Base-by-base conservation (phyloP, 306 rosid genomes). In the Trifolium fragiferum region DNA sequence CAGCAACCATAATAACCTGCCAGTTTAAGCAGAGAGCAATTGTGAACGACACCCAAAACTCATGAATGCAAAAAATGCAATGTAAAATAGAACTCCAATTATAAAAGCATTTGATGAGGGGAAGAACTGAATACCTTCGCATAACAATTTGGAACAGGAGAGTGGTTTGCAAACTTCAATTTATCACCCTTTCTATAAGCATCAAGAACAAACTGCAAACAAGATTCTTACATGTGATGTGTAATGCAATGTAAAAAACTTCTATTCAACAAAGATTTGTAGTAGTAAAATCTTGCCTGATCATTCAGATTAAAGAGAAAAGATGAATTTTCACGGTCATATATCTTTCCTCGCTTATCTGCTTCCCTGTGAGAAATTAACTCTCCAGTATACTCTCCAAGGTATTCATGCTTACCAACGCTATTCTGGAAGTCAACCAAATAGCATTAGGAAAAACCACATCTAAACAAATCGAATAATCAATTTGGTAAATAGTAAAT, bases 1-100 rank as follows among this genome's bases (percentile, higher is more conserved):
- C 99, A 0, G 96, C 99, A 69, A 95, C 99, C 99, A 95, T 92
- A 79, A 95, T 92, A 70, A 95, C 99, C 99, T 95, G 90, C 66
- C 75, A 82, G 75, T 35, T 73, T 43, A 70, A 59, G 70, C 55
- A 49, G 19, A 30, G 37, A 11, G 19, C 7, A 6, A 19, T n/a
- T 37, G 73, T 43, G 8, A 58, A 53, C 65, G 61, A 54, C 11
- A 67, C 44, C 60, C 18, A 66, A 33, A 15, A 41, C 55, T 16
- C 27, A 33, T 5, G 30, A 49, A 50, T 62, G 32, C 70, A 23
- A 7, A 35, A 27, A 57, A 44, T 61, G 68, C 61, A 82, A 57
- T 64, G 76, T 53, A 14, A 69, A 62, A 21, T 33, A 27, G 18
- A 70, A 38, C 43, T 71, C 43, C 12, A 72, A 64, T 6, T 33